Evolutionary conservation across 2,329 filamentous ascomycete genomes (phyloP).

Genomic region (Clonostachys rhizophaga): DNA sequence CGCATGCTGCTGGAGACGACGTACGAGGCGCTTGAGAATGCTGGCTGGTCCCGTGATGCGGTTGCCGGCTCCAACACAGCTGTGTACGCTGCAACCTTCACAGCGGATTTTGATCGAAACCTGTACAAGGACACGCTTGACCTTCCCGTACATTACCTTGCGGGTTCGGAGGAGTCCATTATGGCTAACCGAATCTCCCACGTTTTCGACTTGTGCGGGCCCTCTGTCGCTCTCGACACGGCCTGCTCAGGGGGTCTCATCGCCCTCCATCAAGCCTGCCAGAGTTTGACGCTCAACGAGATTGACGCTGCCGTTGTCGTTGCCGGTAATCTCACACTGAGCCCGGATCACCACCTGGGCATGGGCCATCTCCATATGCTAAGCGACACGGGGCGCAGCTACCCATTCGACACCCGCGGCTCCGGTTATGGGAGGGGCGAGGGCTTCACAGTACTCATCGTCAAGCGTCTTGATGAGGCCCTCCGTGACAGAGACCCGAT

Average conservation of each 20-base stretch:
- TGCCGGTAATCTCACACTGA: conserved; percentile 4
- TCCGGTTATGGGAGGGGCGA: conserved; percentile 58
- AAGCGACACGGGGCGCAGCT: neutral
- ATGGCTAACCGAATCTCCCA: conserved; percentile 47
- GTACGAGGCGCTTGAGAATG: conserved; percentile 49
- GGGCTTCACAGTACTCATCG: conserved; percentile 46
- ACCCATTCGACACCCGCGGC: neutral
- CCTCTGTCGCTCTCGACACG: conserved; percentile 44
- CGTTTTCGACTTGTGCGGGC: conserved; percentile 46
- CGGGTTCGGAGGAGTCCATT: conserved; percentile 26
- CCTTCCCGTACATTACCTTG: conserved; percentile 24
- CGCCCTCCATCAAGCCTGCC: conserved; percentile 41
- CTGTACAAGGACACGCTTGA: conserved; percentile 37
- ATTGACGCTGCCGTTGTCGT: neutral
- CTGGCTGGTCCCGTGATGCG: conserved; percentile 39
- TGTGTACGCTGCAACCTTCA: conserved; percentile 42
- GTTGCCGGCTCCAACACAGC: conserved; percentile 42
- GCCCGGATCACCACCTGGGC: conserved; percentile 19
- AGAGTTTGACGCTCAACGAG: conserved; percentile 33
- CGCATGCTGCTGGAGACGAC: conserved; percentile 46
- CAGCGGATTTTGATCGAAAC: conserved; percentile 42
- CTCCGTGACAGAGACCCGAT: conserved; percentile 50
- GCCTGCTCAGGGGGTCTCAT: conserved; percentile 43
- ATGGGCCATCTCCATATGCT: conserved; percentile 11
- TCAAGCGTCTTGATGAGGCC: conserved; percentile 53